These are phyloP conservation scores for Pascua guehoae DNA, from an alignment of 1,284 basidiomycete genomes.

Conservation along the genomic window DNA sequence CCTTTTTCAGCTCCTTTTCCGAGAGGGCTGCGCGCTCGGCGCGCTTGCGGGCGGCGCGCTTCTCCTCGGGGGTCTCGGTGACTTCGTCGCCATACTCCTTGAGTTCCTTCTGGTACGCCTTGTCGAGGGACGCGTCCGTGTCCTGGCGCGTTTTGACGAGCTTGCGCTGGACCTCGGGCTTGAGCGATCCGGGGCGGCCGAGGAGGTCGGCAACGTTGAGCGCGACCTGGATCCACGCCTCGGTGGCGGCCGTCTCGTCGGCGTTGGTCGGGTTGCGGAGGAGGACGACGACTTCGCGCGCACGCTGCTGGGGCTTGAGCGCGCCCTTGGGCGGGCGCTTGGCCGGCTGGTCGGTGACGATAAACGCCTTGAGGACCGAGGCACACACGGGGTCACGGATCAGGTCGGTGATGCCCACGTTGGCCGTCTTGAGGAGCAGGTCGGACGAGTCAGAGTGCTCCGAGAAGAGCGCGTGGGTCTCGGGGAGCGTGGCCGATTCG, in stretches of 20 bases:
- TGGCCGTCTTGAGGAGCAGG: conserved; percentile 63
- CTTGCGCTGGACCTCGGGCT: conserved; percentile 74
- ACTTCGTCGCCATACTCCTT: conserved; percentile 64
- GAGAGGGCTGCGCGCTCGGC: conserved; percentile 69
- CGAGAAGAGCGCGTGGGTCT: conserved; percentile 63
- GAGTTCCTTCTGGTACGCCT: conserved; percentile 52
- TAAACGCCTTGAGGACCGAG: conserved; percentile 67
- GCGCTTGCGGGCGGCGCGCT: conserved; percentile 66
- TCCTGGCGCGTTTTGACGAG: conserved; percentile 68
- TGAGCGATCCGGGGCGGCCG: conserved; percentile 51
- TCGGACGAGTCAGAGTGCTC: conserved; percentile 77
- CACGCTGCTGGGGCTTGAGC: conserved; percentile 53
- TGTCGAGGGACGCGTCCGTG: conserved; percentile 53
- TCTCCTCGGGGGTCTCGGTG: conserved; percentile 54
- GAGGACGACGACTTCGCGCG: conserved; percentile 69
- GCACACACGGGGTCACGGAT: conserved; percentile 57
- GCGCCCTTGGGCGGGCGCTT: conserved; percentile 59
- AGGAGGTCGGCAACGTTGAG: conserved; percentile 71
- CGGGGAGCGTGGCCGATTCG: conserved; percentile 36
- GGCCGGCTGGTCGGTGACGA: conserved; percentile 74
- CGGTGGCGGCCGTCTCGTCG: conserved; percentile 54
- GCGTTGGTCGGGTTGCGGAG: conserved; percentile 58
- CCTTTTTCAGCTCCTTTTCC: conserved; percentile 79
- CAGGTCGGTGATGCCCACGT: conserved; percentile 57
- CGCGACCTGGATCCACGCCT: conserved; percentile 62